phyloP scores from a whole-genome alignment of 2,329 filamentous ascomycete genomes.

The Dothideomycetes sp. region DNA sequence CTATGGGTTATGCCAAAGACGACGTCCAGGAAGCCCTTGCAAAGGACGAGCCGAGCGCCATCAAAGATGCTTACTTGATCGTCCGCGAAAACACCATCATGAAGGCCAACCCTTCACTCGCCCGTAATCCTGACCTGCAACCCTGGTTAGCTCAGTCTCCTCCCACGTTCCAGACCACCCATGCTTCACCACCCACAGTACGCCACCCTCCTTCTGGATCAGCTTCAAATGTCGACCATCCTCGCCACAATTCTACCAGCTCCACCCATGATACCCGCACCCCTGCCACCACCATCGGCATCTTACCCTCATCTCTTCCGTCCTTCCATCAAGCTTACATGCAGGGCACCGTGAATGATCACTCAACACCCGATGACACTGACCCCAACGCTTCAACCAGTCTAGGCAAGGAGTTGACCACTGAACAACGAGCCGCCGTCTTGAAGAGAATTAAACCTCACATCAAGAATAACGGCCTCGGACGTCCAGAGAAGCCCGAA shows the following conservation, averaged over 20 bases:
- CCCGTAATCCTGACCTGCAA: conserved; percentile 40
- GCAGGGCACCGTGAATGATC: conserved; percentile 48
- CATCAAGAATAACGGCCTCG: conserved; percentile 46
- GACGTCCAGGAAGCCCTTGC: conserved; percentile 92
- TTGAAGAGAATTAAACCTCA: conserved; percentile 78
- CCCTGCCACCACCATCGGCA: conserved; percentile 69
- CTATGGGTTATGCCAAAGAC: conserved; percentile 91
- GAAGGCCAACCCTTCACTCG: conserved; percentile 69
- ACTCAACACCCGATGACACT: conserved; percentile 35
- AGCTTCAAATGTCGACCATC: conserved; percentile 27
- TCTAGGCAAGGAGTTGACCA: conserved; percentile 30
- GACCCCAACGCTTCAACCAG: conserved; percentile 39
- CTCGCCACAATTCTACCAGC: conserved; percentile 36
- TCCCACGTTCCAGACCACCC: conserved; percentile 38
- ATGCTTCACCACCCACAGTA: conserved; percentile 25
- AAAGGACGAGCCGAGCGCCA: conserved; percentile 87
- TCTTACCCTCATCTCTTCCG: conserved; percentile 83
- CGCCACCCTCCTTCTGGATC: conserved; percentile 16
- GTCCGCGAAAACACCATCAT: conserved; percentile 96
- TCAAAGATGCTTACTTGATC: conserved; percentile 98
- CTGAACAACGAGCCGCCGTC: conserved; percentile 69
- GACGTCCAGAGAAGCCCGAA: conserved; percentile 37
- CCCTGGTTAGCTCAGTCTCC: conserved; percentile 49
- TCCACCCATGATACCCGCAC: conserved; percentile 32
- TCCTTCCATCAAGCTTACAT: conserved; percentile 87